Conservation (phyloP, 495 filamentous ascomycete species). For the Penicillium simplicissimum region DNA sequence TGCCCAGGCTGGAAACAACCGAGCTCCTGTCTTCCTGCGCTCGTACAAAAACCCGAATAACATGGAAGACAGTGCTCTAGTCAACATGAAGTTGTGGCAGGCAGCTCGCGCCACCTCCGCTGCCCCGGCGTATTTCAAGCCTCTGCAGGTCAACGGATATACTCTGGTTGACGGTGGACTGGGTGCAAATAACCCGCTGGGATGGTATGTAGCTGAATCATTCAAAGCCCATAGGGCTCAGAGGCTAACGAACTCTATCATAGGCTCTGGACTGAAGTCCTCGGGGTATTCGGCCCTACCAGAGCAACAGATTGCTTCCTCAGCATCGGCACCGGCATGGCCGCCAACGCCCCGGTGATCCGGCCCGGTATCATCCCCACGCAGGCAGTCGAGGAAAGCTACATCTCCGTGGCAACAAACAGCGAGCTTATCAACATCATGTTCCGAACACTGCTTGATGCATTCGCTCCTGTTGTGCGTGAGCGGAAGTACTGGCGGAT, state of each 20-base stretch:
- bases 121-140: slow-evolving; percentile 43
- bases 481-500: slow-evolving; percentile 15
- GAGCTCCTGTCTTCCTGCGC: slow-evolving; percentile 16
- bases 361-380: slow-evolving; percentile 5
- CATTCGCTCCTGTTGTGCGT: slow-evolving; percentile 6
- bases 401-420: slow-evolving; percentile 6
- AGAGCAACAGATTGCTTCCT: slow-evolving; percentile 17
- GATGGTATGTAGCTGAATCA: not conserved
- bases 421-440: slow-evolving; percentile 12
- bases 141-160: slow-evolving; percentile 24
- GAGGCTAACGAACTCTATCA: slow-evolving; percentile 8
- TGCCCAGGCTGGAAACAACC: slow-evolving; percentile 10
- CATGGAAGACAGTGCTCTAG: not conserved
- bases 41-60: slow-evolving; percentile 8
- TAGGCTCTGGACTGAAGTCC: slow-evolving; percentile 21
- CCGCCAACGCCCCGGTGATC: slow-evolving; percentile 4
- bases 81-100: slow-evolving; percentile 36
- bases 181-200: slow-evolving; percentile 25
- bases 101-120: slow-evolving; percentile 45
- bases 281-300: slow-evolving; percentile 11
- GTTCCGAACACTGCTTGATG: slow-evolving; percentile 15
- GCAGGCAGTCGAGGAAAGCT: slow-evolving; percentile 7
- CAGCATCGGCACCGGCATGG: slow-evolving; percentile 19
- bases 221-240: too few species aligned
- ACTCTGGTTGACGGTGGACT: slow-evolving; percentile 23